Percentiles rank a stretch among this genome's conserved stretches.
phyloP scores from a whole-genome alignment of 2,329 filamentous ascomycete species.

The Phialocephala subalpina region DNA sequence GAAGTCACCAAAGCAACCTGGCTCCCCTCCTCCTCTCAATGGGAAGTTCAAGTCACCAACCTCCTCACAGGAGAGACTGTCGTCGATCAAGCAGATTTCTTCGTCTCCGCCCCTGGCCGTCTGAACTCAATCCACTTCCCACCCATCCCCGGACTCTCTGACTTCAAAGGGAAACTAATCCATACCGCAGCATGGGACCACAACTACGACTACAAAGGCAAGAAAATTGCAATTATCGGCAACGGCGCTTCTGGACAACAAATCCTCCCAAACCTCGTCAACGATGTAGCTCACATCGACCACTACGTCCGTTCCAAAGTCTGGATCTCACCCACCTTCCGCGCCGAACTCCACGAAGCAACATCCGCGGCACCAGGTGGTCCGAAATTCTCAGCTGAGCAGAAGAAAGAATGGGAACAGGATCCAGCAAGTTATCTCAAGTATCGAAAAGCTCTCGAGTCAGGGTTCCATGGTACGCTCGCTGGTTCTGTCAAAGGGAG shows the following conservation, averaged over 20 bases:
- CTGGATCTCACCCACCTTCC: conserved; percentile 49
- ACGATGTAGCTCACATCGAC: conserved; percentile 36
- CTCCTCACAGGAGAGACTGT: conserved; percentile 47
- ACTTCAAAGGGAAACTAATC: conserved; percentile 56
- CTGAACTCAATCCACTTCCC: conserved; percentile 66
- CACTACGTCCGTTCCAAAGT: conserved; percentile 57
- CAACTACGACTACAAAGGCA: conserved; percentile 53
- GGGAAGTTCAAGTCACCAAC: conserved; percentile 45
- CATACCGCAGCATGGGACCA: conserved; percentile 69
- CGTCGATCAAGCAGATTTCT: conserved; percentile 61
- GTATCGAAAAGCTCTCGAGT: conserved; percentile 53
- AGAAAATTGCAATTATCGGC: conserved; percentile 56
- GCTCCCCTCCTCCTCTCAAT: conserved; percentile 43
- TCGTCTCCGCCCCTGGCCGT: conserved; percentile 68
- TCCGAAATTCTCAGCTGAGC: background rate
- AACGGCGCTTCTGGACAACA: conserved; percentile 59
- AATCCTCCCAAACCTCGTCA: conserved; percentile 51
- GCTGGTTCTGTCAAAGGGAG: background rate
- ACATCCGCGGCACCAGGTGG: background rate
- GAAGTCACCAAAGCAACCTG: conserved; percentile 64
- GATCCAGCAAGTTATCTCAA: conserved; percentile 62
- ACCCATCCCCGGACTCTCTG: conserved; percentile 65
- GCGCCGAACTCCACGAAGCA: conserved; percentile 47
- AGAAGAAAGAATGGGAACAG: conserved; percentile 50
- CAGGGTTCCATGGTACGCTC: conserved; percentile 43